These are phyloP conservation scores for Macadamia tetraphylla DNA, from an alignment of 164 flowering plant species.

Conservation along the genomic window DNA sequence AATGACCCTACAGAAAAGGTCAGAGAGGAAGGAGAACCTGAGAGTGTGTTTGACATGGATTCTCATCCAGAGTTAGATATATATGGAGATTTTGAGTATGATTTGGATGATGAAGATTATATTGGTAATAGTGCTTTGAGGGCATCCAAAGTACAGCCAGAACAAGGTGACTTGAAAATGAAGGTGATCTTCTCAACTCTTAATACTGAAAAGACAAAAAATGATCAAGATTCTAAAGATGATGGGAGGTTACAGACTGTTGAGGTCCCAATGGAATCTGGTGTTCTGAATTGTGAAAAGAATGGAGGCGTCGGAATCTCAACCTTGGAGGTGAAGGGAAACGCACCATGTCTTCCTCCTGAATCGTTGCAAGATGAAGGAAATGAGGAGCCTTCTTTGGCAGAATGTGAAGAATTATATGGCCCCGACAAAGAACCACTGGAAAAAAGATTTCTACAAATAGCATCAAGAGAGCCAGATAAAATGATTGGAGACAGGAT, in stretches of 20 bases:
- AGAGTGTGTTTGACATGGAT: conserved; percentile 61
- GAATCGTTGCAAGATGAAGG: conserved; percentile 27
- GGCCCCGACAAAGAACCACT: conserved; percentile 73
- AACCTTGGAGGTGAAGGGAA: conserved; percentile 17
- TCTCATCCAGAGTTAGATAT: conserved; percentile 68
- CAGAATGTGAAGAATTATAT: conserved; percentile 79
- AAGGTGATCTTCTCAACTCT: conserved; percentile 68
- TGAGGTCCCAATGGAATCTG: conserved; percentile 16
- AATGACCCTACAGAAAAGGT: conserved; percentile 11
- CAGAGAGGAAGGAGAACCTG: conserved; percentile 40
- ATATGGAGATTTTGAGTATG: conserved; percentile 91
- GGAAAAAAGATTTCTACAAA: conserved; percentile 25
- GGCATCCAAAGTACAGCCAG: conserved; percentile 34
- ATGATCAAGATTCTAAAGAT: conserved; percentile 16
- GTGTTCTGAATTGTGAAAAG: conserved; percentile 4
- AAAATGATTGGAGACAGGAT: conserved; percentile 14
- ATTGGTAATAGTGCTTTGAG: conserved; percentile 35
- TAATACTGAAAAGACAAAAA: conserved; percentile 19
- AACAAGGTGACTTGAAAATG: conserved; percentile 46
- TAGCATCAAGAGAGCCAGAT: conserved; percentile 12
- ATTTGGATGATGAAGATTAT: conserved; percentile 68
- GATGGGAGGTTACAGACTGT: conserved; percentile 10
- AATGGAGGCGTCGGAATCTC: conserved; percentile 18
- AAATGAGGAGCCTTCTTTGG: conserved; percentile 49
- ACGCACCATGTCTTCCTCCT: conserved; percentile 15